Evolutionary conservation across 305 asterid species (phyloP), one percentile per base, ranked within the genome.

Genomic region (Nicotiana rustica): DNA sequence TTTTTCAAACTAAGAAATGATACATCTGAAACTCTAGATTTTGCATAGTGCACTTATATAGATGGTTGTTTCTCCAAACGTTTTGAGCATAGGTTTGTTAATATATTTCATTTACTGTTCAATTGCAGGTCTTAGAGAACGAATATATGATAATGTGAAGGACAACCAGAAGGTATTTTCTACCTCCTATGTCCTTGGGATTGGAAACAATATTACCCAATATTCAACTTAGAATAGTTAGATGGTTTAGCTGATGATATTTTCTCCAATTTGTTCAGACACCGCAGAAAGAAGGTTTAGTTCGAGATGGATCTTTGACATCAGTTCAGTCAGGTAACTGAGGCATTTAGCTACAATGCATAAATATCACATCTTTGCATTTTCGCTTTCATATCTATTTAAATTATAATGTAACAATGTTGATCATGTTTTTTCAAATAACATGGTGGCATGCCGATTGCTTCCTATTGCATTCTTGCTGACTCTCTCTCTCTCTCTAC

Each of bases 261-360:
- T 65, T 73, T 82, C 25, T n/a, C 49, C 59, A 10, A 38, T 33
- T 47, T 81, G 17, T 77, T 56, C 41, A 59, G 67, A 81, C 36
- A 80, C 31, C 66, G 83, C 94, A 88, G 91, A 91, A 91, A 87
- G 89, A 88, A 84, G 87, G 93, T 29, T 79, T 92, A 80, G 91
- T 86, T 68, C 92, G 96, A 77, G 86, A 90, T 87, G 97, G 96
- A 84, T 94, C 97, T 36, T 56, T 88, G 19, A 88, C 89, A 73
- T 92, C 96, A 71, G 83, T 90, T 60, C 90, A 90, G 80, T 94
- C 98, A 86, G 97, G 98, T 94, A 86, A 57, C 55, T 41, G 12
- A 57, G 66, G 15, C 49, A 18, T 78, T 44, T 67, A 33, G 33
- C 60, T 82, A 61, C 38, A n/a, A 47, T 14, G 76, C 29, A 44